Evolutionary conservation across 108 stramenopile species (phyloP), one percentile per base, ranked within the genome.

Genomic region (Cylindrotheca closterium): DNA sequence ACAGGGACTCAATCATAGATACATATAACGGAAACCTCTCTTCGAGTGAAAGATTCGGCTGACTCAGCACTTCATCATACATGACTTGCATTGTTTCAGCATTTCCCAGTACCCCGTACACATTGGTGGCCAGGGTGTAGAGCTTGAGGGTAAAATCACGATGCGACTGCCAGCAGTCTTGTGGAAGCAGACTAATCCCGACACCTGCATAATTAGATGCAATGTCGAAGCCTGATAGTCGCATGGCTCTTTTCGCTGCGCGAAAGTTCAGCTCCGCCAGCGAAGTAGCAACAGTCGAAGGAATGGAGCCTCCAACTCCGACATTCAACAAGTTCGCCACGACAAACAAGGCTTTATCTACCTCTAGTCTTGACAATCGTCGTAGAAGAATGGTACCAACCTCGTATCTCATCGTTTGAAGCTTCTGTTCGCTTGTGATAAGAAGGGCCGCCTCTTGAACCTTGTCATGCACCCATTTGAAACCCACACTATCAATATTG

Each of bases 361-460:
- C 24, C 32, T 68, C 42, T 2, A 27, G 22, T 15, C 28, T 19
- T 4, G 58, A 21, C 33, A 68, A 24, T 7, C 59, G 5, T 4
- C 5, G 19, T 3, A 51, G 10, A 26, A 68, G 31, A 32, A 68
- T 53, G 15, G 37, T 2, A 15, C 60, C 68, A 22, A 61, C 28
- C 26, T 21, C 21, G 30, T 10, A 27, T 18, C 22, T 18, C 4
- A 61, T 33, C 46, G 17, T 31, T 1, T 3, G 74, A 67, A 21
- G 66, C 74, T 3, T 63, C 55, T 17, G 34, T 60, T 17, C 68
- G 62, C 33, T 68, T 56, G 37, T 75, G 67, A 55, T 75, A 67
- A 2, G n/a, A n/a, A n/a, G n/a, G n/a, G n/a, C n/a, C n/a, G n/a
- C n/a, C n/a, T n/a, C n/a, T n/a, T n/a, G n/a, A n/a, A n/a, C n/a